phyloP scores from a whole-genome alignment of 2,329 filamentous ascomycete species.

The Aspergillus pseudoglaucus region DNA sequence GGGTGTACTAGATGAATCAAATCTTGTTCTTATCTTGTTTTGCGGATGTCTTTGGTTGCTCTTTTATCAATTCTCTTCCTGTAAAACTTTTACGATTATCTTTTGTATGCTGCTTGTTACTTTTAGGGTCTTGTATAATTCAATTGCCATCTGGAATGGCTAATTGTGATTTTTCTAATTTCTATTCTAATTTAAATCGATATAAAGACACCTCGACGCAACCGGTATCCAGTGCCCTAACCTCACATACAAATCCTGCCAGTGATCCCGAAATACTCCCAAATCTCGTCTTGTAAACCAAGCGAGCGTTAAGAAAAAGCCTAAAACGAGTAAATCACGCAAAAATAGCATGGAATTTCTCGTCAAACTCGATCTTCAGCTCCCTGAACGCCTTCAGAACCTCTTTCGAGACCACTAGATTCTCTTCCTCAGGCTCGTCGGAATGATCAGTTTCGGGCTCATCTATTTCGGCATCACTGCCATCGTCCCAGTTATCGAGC shows the following conservation, averaged over 20 bases:
- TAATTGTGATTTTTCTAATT: not conserved
- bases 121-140: not conserved
- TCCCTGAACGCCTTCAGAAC: not conserved
- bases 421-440: not conserved
- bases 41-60: not conserved
- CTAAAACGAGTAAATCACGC: not conserved
- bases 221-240: not conserved
- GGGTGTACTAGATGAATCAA: slow-evolving; percentile 24
- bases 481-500: not conserved
- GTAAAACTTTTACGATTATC: not conserved
- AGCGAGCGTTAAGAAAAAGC: not conserved
- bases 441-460: not conserved
- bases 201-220: not conserved
- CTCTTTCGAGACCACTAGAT: not conserved
- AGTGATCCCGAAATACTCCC: not conserved
- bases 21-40: slow-evolving; percentile 5
- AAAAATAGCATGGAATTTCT: not conserved
- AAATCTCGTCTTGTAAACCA: not conserved
- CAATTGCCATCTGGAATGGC: not conserved
- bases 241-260: not conserved
- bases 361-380: not conserved
- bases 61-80: not conserved
- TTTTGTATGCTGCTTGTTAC: not conserved
- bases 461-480: not conserved
- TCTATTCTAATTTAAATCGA: not conserved